Conservation (phyloP, 768 basidiomycete genomes). For the Hygrocybe coccinea region DNA sequence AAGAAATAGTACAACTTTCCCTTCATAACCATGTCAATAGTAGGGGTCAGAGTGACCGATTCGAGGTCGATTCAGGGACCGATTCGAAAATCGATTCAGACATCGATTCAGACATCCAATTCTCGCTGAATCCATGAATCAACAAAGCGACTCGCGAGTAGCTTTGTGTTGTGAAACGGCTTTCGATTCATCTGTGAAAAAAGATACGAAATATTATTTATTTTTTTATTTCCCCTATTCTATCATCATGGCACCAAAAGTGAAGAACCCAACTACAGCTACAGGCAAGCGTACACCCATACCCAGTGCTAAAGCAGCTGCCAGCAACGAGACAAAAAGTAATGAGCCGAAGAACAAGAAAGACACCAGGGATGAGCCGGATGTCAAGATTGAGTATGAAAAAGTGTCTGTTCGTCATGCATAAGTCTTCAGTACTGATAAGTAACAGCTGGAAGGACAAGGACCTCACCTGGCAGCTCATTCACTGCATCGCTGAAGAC, state of each 20-base stretch:
- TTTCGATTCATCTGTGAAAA: neutral
- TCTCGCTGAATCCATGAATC: neutral
- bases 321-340: neutral
- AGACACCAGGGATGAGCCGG: neutral
- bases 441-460: slow-evolving; percentile 4
- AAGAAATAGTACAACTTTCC: too few species aligned
- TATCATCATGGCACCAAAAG: neutral
- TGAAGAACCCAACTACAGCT: neutral
- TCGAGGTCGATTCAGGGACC: too few species aligned
- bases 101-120: neutral
- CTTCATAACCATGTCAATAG: too few species aligned
- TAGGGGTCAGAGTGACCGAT: neutral
- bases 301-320: too few species aligned
- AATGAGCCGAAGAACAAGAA: neutral
- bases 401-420: neutral
- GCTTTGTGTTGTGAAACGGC: neutral
- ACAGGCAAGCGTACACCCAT: neutral
- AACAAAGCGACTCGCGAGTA: slow-evolving; percentile 4
- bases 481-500: slow-evolving; percentile 6
- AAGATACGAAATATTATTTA: neutral
- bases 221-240: neutral
- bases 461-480: slow-evolving; percentile 5
- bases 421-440: neutral
- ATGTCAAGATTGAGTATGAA: neutral
- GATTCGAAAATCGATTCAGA: slow-evolving; percentile 4